These are phyloP conservation scores for Colletotrichum acutatum DNA, from an alignment of 2,329 filamentous ascomycete species.

Conservation along the genomic window DNA sequence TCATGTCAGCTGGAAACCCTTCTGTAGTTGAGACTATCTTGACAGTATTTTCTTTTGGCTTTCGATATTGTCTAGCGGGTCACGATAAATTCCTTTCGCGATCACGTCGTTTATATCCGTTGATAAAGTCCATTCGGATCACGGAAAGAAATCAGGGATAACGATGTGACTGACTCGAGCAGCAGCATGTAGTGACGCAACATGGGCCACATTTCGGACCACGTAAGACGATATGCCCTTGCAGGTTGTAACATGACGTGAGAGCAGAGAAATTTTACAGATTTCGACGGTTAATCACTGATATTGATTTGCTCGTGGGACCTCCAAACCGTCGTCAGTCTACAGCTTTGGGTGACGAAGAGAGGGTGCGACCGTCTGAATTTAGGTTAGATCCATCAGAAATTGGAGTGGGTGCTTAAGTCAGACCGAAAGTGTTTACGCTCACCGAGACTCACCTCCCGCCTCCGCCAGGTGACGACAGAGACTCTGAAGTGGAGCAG, in stretches of 20 bases:
- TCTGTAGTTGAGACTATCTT: background rate
- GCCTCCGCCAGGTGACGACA: slow-evolving; percentile 7
- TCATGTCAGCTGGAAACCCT: too few species aligned
- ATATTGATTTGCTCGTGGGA: background rate
- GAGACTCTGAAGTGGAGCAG: background rate
- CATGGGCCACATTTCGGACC: slow-evolving; percentile 17
- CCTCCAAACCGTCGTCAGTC: too few species aligned
- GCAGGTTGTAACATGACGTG: background rate
- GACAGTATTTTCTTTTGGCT: too few species aligned
- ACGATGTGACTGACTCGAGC: slow-evolving; percentile 15
- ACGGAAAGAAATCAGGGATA: background rate
- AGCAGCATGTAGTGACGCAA: slow-evolving; percentile 23
- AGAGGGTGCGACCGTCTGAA: too few species aligned
- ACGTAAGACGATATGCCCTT: background rate
- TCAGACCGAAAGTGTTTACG: slow-evolving; percentile 1
- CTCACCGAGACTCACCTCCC: background rate
- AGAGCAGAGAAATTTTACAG: background rate
- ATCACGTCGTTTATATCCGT: background rate
- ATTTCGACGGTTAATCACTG: background rate
- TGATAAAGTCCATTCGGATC: background rate
- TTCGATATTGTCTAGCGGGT: background rate
- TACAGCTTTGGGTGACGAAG: too few species aligned
- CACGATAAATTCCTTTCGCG: background rate
- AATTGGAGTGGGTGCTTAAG: background rate
- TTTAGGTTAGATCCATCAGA: too few species aligned